A percentile compares a stretch with the other conserved stretches of the same genome.
These are phyloP conservation scores for Phytophthora sojae DNA, from an alignment of 352 stramenopile genomes.

Conservation along the genomic window DNA sequence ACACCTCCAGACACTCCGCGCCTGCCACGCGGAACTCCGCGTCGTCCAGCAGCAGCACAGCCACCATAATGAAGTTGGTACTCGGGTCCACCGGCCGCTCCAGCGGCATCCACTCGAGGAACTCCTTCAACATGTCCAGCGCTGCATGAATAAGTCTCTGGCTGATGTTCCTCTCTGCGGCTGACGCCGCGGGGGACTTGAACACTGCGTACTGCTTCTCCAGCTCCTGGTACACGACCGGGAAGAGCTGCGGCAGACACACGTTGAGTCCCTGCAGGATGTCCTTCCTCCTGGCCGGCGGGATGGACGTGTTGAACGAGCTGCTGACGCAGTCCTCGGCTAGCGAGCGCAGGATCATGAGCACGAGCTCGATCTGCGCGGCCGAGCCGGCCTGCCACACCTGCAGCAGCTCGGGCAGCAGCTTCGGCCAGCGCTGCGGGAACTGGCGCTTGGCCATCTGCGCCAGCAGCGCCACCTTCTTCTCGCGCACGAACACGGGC, in stretches of 20 bases:
- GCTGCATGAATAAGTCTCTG: slow-evolving; percentile 68
- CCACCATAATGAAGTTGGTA: slow-evolving; percentile 74
- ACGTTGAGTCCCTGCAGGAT: slow-evolving; percentile 82
- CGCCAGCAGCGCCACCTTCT: slow-evolving; percentile 76
- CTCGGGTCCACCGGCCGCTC: slow-evolving; percentile 59
- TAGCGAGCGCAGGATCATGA: slow-evolving; percentile 76
- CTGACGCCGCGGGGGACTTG: slow-evolving; percentile 26
- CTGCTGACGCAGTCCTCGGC: slow-evolving; percentile 84
- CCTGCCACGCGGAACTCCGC: slow-evolving; percentile 59
- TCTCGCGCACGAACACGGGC: slow-evolving; percentile 78
- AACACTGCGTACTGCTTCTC: slow-evolving; percentile 75
- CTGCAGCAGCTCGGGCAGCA: slow-evolving; percentile 70
- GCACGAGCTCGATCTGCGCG: slow-evolving; percentile 69
- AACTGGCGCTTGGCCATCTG: slow-evolving; percentile 85
- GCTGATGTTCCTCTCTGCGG: slow-evolving; percentile 38
- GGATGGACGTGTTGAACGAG: slow-evolving; percentile 83
- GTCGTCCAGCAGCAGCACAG: slow-evolving; percentile 64
- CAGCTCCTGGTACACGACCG: slow-evolving; percentile 76
- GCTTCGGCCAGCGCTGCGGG: slow-evolving; percentile 80
- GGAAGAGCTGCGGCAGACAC: slow-evolving; percentile 72
- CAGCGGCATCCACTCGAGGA: slow-evolving; percentile 85
- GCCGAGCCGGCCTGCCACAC: slow-evolving; percentile 59
- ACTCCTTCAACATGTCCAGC: slow-evolving; percentile 82
- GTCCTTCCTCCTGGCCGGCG: slow-evolving; percentile 75
- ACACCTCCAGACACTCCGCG: slow-evolving; percentile 79